phyloP scores from a whole-genome alignment of 805 yeast species.

The Barnettozyma sucrosica region DNA sequence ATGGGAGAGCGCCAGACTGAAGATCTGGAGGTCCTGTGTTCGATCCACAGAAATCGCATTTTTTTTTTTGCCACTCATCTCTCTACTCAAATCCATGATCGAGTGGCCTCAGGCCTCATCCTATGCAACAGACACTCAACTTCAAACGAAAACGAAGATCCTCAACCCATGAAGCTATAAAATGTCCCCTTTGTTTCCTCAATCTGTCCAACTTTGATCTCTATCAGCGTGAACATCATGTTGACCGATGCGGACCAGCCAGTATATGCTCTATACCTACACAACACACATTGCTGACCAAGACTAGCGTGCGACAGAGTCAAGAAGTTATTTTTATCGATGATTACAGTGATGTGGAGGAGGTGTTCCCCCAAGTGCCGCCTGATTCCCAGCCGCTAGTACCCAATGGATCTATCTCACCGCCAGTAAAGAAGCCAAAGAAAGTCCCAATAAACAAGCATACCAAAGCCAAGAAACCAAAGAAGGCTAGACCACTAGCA shows the following conservation, averaged over 20 bases:
- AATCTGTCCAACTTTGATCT: constrained; percentile 35
- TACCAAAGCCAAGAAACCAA: constrained; percentile 25
- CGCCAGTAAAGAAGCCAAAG: constrained; percentile 26
- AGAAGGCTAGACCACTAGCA: constrained; percentile 14
- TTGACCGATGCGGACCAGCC: constrained; percentile 41
- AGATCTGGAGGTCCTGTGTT: constrained; percentile 79
- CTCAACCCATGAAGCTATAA: not conserved
- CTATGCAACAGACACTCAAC: constrained; percentile 9
- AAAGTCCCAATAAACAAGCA: too few relatives aligned
- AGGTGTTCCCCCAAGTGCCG: not conserved
- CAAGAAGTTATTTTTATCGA: not conserved
- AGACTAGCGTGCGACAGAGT: constrained; percentile 20
- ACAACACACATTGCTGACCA: constrained; percentile 17
- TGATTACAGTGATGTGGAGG: not conserved
- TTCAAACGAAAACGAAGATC: not conserved
- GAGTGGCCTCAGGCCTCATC: not conserved
- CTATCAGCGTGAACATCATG: constrained; percentile 45
- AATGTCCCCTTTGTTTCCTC: constrained; percentile 50
- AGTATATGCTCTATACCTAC: constrained; percentile 6
- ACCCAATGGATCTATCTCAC: not conserved
- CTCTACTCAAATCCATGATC: not conserved
- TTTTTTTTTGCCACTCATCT: not conserved
- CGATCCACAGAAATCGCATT: constrained; percentile 68
- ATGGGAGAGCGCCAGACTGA: constrained; percentile 32
- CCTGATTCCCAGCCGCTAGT: not conserved